Base-by-base conservation (phyloP, 257 asterid species). In the Leonotis leonurus region DNA sequence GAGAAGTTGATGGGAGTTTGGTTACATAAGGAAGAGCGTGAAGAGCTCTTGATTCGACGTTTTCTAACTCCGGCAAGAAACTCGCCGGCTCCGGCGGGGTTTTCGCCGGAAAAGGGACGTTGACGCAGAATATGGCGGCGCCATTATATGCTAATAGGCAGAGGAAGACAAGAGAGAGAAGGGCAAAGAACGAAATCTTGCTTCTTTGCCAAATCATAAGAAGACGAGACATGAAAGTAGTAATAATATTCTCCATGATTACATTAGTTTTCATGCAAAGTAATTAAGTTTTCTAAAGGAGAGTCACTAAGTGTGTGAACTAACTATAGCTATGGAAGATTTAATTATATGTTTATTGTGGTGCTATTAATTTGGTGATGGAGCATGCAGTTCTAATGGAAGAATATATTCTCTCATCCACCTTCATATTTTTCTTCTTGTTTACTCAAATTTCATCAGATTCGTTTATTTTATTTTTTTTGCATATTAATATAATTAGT, bases 61-160 rank as follows among this genome's bases (percentile, higher is more conserved):
- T 65, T 44, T 52, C 33, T n/a, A n/a, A n/a, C 60, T 79, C 90
- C 33, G 77, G 77, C 40, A 41, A 79, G 59, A 75, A 75, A 48
- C 53, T 72, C 10, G 52, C 62, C n/a, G 69, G 64, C 40, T 68
- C 83, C 11, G 80, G 77, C 8, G 76, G 57, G 27, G 43, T 25
- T 30, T 43, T 76, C 0, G 62, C 75, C 53, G 80, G 85, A 45
- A 84, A 74, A 0, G 89, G 88, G 72, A 89, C 14, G 24, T 61
- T 68, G 70, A 80, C 30, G 25, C 72, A 76, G 81, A 85, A 87
- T 40, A 85, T 77, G 57, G 78, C 51, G 51, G 80, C 77, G 57
- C 79, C 65, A 45, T 87, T 86, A 32, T 80, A 83, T 56, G 83
- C 86, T 68, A 89, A 49, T 24, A 87, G 91, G 54, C 71, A 71